Base-by-base conservation (phyloP, 805 yeast species). In the Zygotorulaspora florentina region DNA sequence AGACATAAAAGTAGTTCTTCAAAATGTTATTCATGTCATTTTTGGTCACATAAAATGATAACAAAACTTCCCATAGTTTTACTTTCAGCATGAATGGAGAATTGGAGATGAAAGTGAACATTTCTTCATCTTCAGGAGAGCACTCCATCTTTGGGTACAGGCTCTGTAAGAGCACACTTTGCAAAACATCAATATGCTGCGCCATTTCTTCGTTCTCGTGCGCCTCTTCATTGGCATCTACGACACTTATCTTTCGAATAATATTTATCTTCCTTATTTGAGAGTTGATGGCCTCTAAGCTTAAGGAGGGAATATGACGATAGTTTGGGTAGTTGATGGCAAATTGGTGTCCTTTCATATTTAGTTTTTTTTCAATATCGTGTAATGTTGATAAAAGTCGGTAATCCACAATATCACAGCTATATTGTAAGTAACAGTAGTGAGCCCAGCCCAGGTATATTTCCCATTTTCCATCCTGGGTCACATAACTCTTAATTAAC, bases 191-290 rank as follows among this genome's bases (percentile, higher is more conserved):
- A 5, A 68, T 60, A 16, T 62, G 61, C 12, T 63, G 62, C 9
- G 58, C 58, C 7, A 57, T 50, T 5, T 65, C 63, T 13, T 55
- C 51, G 3, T 45, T 45, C 16, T 56, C 35, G 3, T 54, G 46
- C 13, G 68, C 69, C 2, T 87, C 74, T 55, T 86, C 85, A 10
- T 81, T 74, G 0, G 83, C 69, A 36, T 60, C 59, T 4, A 55
- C 50, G 29, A 57, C 35, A 2, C 64, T 56, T n/a, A 64, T 53
- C 23, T 52, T 59, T 43, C 58, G 51, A 13, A 88, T 76, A 0
- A 91, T 86, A 23, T 80, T 78, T 11, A 86, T 71, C 41, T 87
- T 86, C 1, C 90, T 82, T 15, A 81, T 67, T 54, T 87, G 90
- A 3, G 79, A 70, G 29, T 72, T 72, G 8, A 87, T 72, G 4